Evolutionary conservation across 164 flowering plant species (phyloP).

Genomic region (Chloranthus sessilifolius): DNA sequence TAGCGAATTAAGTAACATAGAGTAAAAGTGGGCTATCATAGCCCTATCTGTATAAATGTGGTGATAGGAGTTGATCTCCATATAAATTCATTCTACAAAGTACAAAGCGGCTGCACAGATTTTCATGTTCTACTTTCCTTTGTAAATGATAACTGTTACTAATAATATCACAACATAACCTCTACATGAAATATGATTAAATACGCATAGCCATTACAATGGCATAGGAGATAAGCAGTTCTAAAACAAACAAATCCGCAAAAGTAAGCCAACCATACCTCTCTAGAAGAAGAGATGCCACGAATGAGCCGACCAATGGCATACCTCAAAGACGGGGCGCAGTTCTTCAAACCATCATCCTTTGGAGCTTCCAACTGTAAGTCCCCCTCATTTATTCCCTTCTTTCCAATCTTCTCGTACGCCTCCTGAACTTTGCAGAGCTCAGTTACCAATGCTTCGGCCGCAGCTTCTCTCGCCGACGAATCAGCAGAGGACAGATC

Average conservation of each 20-base stretch:
- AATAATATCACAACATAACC: no score
- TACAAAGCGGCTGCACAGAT: no score
- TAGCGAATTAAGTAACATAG: no score
- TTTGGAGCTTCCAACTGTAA: slow-evolving; percentile 73
- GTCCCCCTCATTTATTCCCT: slow-evolving; percentile 33
- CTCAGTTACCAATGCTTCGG: slow-evolving; percentile 49
- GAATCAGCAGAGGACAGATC: slow-evolving; percentile 56
- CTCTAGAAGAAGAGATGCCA: slow-evolving; percentile 96
- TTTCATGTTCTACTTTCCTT: no score
- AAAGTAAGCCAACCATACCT: slow-evolving; percentile 34
- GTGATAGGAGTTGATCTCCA: no score
- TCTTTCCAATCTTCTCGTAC: slow-evolving; percentile 38
- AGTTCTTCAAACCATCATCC: slow-evolving; percentile 77
- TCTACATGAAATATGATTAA: no score
- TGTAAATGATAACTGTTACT: no score
- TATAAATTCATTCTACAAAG: no score
- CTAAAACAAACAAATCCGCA: not conserved
- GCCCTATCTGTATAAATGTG: no score
- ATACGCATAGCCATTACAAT: no score
- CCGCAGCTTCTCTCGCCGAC: slow-evolving; percentile 62
- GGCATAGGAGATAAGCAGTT: no score
- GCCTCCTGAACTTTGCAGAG: slow-evolving; percentile 64
- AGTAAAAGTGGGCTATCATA: no score
- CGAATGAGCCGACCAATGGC: slow-evolving; percentile 89
- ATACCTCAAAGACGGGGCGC: slow-evolving; percentile 79